Conservation (phyloP, 352 stramenopile species). For the Globisporangium megalacanthum region DNA sequence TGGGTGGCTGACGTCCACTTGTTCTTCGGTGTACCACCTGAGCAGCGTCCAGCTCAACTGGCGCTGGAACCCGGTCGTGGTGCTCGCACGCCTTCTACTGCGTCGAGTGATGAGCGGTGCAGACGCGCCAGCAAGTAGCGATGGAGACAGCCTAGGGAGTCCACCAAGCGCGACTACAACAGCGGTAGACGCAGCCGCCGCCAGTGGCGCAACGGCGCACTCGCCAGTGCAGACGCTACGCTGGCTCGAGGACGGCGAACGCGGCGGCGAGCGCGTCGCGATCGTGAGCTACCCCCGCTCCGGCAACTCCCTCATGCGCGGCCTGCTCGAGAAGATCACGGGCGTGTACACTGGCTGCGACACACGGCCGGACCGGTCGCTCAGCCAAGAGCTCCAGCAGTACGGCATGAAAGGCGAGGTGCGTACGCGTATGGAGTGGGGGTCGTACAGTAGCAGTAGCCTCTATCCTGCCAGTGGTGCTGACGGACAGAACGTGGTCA, state of each 20-base stretch:
- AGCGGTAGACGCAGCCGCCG: background rate
- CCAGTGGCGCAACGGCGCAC: background rate
- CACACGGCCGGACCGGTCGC: constrained; percentile 91
- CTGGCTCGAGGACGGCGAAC: constrained; percentile 66
- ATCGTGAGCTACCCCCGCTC: constrained; percentile 97
- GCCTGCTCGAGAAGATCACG: constrained; percentile 93
- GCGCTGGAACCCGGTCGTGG: constrained; percentile 62
- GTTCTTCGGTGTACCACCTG: background rate
- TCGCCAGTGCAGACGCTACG: constrained; percentile 25
- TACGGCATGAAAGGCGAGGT: constrained; percentile 87
- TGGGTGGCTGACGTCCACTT: background rate
- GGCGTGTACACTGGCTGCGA: constrained; percentile 96
- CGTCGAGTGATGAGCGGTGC: constrained; percentile 17
- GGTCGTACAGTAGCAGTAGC: no score
- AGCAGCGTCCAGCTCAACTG: constrained; percentile 51
- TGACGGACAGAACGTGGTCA: background rate
- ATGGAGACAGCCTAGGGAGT: no score
- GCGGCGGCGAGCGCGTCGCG: constrained; percentile 62
- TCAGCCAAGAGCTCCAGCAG: constrained; percentile 86
- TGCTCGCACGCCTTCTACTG: constrained; percentile 36
- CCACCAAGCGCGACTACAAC: no score
- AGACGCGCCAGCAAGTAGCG: constrained; percentile 2
- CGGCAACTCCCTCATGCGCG: constrained; percentile 96
- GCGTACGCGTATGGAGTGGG: background rate
- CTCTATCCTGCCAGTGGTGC: constrained; percentile 13